Base-by-base conservation (phyloP, 2,329 filamentous ascomycete species). In the Lomentospora prolificans region DNA sequence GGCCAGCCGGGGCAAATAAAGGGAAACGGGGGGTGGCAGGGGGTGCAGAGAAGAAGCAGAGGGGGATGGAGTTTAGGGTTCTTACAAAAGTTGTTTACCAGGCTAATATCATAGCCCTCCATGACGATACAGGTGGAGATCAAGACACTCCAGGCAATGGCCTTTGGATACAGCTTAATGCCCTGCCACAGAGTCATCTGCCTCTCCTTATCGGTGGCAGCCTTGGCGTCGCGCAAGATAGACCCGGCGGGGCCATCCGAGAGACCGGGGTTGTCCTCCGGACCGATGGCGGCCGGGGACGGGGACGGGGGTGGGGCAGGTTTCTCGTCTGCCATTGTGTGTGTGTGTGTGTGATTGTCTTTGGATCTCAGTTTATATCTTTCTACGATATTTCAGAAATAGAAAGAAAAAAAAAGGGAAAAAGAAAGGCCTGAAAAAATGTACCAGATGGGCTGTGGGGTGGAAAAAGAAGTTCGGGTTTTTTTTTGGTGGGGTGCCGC, bases 161-260 rank as follows among this genome's bases (percentile, higher is more conserved):
- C 70, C 63, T 66, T 64, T 57, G 89, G 90, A 66, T 96, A 96
- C 25, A 94, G 77, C 65, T 77, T 82, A 68, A 95, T 77, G 17
- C 89, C 90, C 72, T 95, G 82, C 67, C 80, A 65, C 57, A 95
- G 73, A 50, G 79, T 86, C 86, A 90, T 89, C 12, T 73, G 77
- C 62, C 82, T 84, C 69, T 85, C 82, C 67, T 81, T 82, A 58
- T 81, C 75, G 27, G 80, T 75, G 14, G 81, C 81, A 28, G 66
- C 54, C 46, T 55, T 51, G 28, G 54, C 54, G 30, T 46, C 46
- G 9, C 41, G 25, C 22, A 55, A 27, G 53, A 55, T 50, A 14
- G 41, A 46, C 5, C 41, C 30, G 24, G 25, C 44, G 10, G 53
- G 48, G 25, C 27, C 50, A 22, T 46, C 41, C 9, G 41, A 46